phyloP scores from a whole-genome alignment of 306 rosid species.

The Malus fusca region DNA sequence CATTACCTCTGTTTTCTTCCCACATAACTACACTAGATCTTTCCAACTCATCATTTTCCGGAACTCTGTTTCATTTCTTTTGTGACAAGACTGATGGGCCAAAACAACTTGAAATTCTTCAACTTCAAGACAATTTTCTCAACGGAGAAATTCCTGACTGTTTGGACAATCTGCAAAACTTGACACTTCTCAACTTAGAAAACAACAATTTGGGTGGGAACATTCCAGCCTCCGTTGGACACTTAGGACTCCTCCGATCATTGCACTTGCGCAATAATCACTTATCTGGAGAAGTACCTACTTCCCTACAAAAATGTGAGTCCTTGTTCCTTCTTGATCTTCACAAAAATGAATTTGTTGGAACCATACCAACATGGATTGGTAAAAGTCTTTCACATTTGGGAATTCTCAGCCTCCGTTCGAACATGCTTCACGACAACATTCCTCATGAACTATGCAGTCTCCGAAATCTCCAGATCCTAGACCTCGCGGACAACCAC shows the following conservation, averaged over 20 bases:
- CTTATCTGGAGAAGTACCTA: conserved; percentile 3
- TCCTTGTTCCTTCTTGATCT: not conserved
- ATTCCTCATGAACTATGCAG: conserved; percentile 1
- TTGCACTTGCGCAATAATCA: conserved; percentile 13
- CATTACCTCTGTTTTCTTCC: not conserved
- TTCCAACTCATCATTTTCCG: not conserved
- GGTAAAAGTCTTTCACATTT: not conserved
- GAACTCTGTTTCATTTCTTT: not conserved
- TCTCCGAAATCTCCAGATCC: not conserved
- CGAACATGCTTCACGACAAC: not conserved
- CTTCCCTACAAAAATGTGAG: not conserved
- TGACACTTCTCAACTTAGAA: not conserved
- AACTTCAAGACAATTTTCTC: not conserved
- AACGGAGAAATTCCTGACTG: conserved; percentile 8
- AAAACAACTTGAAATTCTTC: not conserved
- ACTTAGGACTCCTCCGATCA: not conserved
- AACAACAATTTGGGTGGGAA: conserved; percentile 10
- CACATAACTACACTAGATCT: not conserved
- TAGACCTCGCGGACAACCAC: conserved; percentile 26
- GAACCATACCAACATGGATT: conserved; percentile 13
- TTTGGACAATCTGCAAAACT: not conserved
- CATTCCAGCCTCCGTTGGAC: conserved; percentile 13
- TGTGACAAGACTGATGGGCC: not conserved
- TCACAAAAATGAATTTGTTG: not conserved
- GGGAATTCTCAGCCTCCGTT: conserved; percentile 4